These are phyloP conservation scores for Neurospora sp. DNA, from an alignment of 495 filamentous ascomycete species.

Conservation along the genomic window DNA sequence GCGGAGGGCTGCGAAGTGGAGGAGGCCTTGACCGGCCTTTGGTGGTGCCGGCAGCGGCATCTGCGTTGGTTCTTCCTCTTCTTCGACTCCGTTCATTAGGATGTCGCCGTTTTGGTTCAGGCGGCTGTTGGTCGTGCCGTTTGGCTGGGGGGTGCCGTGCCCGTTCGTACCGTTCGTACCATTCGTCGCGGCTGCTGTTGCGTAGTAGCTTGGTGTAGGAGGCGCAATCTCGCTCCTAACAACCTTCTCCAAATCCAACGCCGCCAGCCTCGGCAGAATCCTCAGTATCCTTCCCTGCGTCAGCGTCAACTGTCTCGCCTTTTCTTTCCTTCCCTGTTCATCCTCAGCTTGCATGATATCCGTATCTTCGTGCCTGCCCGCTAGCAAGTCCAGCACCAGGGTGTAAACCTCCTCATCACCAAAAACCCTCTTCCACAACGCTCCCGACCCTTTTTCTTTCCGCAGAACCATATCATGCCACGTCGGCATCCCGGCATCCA, in stretches of 20 bases:
- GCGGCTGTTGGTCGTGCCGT: neutral
- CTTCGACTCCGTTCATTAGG: slow-evolving; percentile 6
- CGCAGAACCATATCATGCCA: slow-evolving; percentile 24
- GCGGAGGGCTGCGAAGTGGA: slow-evolving; percentile 61
- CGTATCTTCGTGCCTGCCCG: slow-evolving; percentile 30
- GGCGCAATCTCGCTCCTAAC: slow-evolving; percentile 47
- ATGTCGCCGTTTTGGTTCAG: neutral
- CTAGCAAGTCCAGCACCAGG: slow-evolving; percentile 52
- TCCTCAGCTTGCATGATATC: slow-evolving; percentile 2
- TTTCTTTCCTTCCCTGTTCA: neutral
- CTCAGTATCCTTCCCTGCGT: slow-evolving; percentile 69
- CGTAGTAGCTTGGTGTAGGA: slow-evolving; percentile 42
- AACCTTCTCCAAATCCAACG: slow-evolving; percentile 52
- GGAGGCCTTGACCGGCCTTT: slow-evolving; percentile 36
- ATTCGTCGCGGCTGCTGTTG: neutral
- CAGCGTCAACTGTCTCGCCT: slow-evolving; percentile 55
- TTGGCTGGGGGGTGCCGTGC: no score
- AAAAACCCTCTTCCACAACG: slow-evolving; percentile 63
- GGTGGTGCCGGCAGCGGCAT: no score
- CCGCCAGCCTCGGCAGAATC: slow-evolving; percentile 56
- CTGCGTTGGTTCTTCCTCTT: no score
- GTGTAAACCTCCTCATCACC: slow-evolving; percentile 55
- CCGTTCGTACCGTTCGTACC: neutral
- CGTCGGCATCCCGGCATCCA: neutral
- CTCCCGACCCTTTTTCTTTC: slow-evolving; percentile 45